These are phyloP conservation scores for Backusella tarrabulga DNA, from an alignment of 192 early-diverging fungal genomes.

Conservation along the genomic window DNA sequence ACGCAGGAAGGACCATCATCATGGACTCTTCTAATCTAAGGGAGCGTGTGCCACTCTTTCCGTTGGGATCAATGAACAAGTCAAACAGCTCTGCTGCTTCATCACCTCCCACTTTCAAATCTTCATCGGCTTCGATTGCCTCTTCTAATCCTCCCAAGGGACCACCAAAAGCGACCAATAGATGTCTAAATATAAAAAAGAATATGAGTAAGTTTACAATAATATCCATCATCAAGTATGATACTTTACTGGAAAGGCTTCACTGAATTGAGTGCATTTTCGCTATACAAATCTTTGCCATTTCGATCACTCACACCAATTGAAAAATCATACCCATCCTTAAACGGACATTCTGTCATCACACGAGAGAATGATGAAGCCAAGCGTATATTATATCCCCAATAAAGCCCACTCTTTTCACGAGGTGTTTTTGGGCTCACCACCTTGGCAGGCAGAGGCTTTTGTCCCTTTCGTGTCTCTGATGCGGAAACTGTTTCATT, in stretches of 20 bases:
- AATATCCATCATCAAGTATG: neutral
- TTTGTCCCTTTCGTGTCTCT: constrained; percentile 29
- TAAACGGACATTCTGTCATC: constrained; percentile 55
- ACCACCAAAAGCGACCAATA: constrained; percentile 69
- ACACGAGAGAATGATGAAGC: constrained; percentile 59
- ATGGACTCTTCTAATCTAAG: constrained; percentile 57
- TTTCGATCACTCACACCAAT: constrained; percentile 58
- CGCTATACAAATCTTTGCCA: constrained; percentile 32
- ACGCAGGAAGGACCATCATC: constrained; percentile 15
- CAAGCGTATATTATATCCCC: constrained; percentile 67
- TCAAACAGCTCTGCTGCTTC: constrained; percentile 65
- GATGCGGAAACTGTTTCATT: constrained; percentile 14
- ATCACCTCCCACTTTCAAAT: constrained; percentile 49
- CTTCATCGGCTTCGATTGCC: constrained; percentile 61
- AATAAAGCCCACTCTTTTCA: constrained; percentile 62
- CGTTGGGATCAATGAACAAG: constrained; percentile 55
- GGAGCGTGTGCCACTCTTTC: constrained; percentile 55
- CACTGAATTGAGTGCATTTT: neutral
- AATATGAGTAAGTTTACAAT: too few species aligned
- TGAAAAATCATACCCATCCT: constrained; percentile 65
- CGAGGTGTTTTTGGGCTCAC: constrained; percentile 59
- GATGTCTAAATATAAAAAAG: constrained; percentile 37
- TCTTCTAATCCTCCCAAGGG: constrained; percentile 58
- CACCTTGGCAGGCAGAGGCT: constrained; percentile 49
- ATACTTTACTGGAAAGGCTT: constrained; percentile 23